A percentile compares a stretch with the other conserved stretches of the same genome.
Conservation (phyloP, 208 protist genomes). For the Leishmania guyanensis region DNA sequence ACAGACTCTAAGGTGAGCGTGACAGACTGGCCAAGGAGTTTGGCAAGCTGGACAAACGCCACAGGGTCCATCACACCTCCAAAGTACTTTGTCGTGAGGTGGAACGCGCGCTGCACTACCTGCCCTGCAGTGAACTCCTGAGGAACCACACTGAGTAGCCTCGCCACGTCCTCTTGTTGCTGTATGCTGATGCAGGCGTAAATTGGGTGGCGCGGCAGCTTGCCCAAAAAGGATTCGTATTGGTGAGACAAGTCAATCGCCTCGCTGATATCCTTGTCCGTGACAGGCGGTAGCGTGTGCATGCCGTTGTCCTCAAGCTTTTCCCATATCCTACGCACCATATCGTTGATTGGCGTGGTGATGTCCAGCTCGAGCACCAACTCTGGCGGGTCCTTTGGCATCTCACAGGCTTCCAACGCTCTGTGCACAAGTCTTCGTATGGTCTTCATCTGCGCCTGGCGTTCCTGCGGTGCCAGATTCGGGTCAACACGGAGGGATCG, state of each 20-base stretch:
- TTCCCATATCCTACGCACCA: constrained; percentile 40
- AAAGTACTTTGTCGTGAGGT: constrained; percentile 53
- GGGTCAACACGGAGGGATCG: constrained; percentile 40
- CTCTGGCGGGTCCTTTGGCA: constrained; percentile 24
- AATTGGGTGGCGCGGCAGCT: constrained; percentile 17
- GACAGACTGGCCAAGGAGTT: constrained; percentile 31
- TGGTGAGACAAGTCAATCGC: constrained; percentile 11
- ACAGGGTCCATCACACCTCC: constrained; percentile 39
- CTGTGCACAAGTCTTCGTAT: constrained; percentile 34
- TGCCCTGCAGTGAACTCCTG: constrained; percentile 2
- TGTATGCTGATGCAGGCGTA: constrained; percentile 30
- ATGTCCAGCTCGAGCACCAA: constrained; percentile 42
- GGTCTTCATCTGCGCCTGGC: constrained; percentile 14
- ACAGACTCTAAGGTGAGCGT: constrained; percentile 44
- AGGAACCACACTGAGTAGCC: constrained; percentile 22
- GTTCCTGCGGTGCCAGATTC: constrained; percentile 10
- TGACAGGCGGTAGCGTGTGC: constrained; percentile 34
- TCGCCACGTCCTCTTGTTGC: constrained; percentile 4
- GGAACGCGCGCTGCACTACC: constrained; percentile 39
- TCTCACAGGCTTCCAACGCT: constrained; percentile 30
- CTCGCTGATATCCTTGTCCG: constrained; percentile 15
- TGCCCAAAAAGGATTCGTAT: constrained; percentile 38
- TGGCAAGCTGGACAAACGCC: constrained; percentile 32
- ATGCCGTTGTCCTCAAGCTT: constrained; percentile 35
- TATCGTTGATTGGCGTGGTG: constrained; percentile 20